A percentile compares a stretch with the other conserved stretches of the same genome.
Evolutionary conservation across 345 rosid species (phyloP).

Genomic region (Acer negundo): DNA sequence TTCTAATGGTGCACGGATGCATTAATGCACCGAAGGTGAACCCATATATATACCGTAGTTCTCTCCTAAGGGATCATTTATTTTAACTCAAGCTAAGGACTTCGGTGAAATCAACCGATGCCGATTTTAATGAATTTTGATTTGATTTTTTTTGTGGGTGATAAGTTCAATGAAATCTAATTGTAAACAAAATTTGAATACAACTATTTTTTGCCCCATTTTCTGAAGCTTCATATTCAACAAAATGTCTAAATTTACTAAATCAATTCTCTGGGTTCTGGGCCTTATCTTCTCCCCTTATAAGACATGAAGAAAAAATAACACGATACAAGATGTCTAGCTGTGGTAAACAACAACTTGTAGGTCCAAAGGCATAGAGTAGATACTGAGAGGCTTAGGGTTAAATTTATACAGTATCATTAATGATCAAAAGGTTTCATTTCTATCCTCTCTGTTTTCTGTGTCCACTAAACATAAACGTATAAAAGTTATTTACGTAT

Average conservation of each 20-base stretch:
- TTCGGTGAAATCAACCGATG: too few species aligned
- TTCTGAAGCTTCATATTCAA: too few species aligned
- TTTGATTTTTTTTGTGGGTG: too few species aligned
- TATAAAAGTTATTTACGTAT: not conserved
- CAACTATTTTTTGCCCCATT: too few species aligned
- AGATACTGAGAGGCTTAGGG: not conserved
- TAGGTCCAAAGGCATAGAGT: not conserved
- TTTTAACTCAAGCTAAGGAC: too few species aligned
- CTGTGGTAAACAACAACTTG: not conserved
- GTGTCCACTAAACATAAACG: not conserved
- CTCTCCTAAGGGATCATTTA: too few species aligned
- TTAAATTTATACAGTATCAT: not conserved
- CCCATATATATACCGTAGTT: too few species aligned
- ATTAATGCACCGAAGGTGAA: too few species aligned
- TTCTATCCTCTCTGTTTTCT: not conserved
- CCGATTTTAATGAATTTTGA: too few species aligned
- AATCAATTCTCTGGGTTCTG: not conserved
- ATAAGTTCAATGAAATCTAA: too few species aligned
- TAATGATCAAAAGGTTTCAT: not conserved
- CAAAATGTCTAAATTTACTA: not conserved
- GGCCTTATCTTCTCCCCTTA: not conserved
- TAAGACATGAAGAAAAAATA: not conserved
- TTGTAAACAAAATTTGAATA: too few species aligned
- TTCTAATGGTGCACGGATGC: too few species aligned
- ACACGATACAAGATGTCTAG: not conserved